phyloP scores from a whole-genome alignment of 768 basidiomycete genomes.

The Naematelia aurantialba region DNA sequence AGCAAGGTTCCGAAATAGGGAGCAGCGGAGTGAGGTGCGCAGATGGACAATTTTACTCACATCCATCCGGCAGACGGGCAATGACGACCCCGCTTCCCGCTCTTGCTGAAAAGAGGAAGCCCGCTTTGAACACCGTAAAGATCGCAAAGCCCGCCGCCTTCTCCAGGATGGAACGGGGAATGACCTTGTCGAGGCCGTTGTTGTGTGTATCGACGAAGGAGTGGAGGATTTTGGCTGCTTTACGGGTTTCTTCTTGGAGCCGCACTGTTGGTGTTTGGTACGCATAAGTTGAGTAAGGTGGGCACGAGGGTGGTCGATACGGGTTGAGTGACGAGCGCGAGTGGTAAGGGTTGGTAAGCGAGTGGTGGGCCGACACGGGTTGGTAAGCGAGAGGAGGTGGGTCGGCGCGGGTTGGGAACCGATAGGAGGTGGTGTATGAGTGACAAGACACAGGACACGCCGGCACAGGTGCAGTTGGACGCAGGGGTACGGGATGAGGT shows the following conservation, averaged over 20 bases:
- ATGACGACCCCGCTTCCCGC: constrained; percentile 87
- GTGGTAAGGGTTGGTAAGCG: no score
- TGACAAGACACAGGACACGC: no score
- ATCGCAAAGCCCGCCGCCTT: constrained; percentile 71
- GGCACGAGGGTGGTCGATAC: no score
- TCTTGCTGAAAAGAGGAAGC: constrained; percentile 66
- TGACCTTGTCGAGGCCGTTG: constrained; percentile 78
- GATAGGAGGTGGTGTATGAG: no score
- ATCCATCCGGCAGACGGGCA: constrained; percentile 71
- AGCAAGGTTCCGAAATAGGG: no score
- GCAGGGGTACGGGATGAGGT: no score
- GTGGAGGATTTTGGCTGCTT: constrained; percentile 69
- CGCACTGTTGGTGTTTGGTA: constrained; percentile 53
- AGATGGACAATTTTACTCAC: constrained; percentile 55
- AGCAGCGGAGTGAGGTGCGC: no score
- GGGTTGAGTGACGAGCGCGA: no score
- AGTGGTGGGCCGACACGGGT: no score
- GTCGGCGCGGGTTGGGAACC: no score
- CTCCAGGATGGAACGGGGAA: constrained; percentile 59
- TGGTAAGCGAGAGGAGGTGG: no score
- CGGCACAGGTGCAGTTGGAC: no score
- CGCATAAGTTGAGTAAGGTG: not conserved
- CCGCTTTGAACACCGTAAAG: constrained; percentile 53
- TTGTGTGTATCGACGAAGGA: constrained; percentile 71
- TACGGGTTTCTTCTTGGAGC: constrained; percentile 76